phyloP scores from a whole-genome alignment of 768 basidiomycete genomes.

The Candolleomyces efflorescens region DNA sequence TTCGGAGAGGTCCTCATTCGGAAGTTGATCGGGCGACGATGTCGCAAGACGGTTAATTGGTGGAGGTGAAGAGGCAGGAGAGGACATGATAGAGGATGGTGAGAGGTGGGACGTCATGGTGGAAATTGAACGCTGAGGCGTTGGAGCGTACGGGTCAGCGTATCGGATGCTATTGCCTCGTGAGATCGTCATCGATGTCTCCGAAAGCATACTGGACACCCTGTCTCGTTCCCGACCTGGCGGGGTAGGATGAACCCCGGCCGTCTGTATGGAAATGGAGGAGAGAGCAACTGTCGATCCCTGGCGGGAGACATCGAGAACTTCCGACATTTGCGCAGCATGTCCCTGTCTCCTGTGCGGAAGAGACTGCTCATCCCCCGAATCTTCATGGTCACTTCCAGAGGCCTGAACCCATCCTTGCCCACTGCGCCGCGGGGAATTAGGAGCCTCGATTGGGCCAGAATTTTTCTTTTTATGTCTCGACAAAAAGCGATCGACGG shows the following conservation, averaged over 20 bases:
- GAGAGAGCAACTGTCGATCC: background rate
- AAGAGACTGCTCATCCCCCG: background rate
- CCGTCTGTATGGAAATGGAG: background rate
- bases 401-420: background rate
- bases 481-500: background rate
- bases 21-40: background rate
- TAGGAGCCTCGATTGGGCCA: background rate
- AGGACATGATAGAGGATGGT: constrained; percentile 1
- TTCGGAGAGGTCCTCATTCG: background rate
- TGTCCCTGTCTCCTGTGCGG: background rate
- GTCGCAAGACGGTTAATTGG: background rate
- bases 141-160: background rate
- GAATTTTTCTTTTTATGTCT: background rate
- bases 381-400: background rate
- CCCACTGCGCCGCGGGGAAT: background rate
- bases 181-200: constrained; percentile 1
- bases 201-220: constrained; percentile 2
- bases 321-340: constrained; percentile 1
- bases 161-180: background rate
- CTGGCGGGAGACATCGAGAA: background rate
- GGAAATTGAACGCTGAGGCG: constrained; percentile 2
- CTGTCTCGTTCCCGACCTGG: background rate
- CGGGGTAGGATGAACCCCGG: background rate
- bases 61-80: constrained; percentile 2
- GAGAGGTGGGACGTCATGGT: constrained; percentile 2